Evolutionary conservation across 2,329 filamentous ascomycete species (phyloP), one percentile per base, ranked within the genome.

Genomic region (Penicillium sp.): DNA sequence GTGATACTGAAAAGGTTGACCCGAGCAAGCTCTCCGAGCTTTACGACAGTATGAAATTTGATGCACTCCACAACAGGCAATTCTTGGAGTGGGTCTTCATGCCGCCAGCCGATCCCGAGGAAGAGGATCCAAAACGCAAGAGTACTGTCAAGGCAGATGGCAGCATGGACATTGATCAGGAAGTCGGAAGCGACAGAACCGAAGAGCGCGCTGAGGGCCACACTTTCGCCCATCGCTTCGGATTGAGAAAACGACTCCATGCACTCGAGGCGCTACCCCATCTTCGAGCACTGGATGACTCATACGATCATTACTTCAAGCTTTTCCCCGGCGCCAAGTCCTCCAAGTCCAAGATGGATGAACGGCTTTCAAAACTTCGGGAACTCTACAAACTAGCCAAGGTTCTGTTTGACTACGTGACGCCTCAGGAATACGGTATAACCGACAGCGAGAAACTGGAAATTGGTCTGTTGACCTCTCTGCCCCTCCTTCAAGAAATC

Each of bases 11-110:
- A 64, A 99, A 99, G 75, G 90, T 97, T 14, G 93, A 99, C 69
- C 95, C 95, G 14, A 95, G 91, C 77, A 99, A 99, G 75, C 92
- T 99, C 54, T 96, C 90, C 4, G 93, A 99, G 73, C 80, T 99
- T 2, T 99, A 99, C 69, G 93, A 99, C 69, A 97, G 92, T 16
- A 97, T 99, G 93, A 99, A 99, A 71, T 99, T 97, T 57, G 93
- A 99, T 68, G 93, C 93, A 1, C 78, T 99, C 12, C 95, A 99
- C 72, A 99, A 99, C 66, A 84, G 93, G 2, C 89, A 90, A 55
- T 99, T 99, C 64, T 76, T 99, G 3, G 93, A 99, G 69, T 97
- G 93, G 89, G 87, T 96, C 0, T 99, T 99, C 61, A 95, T 90
- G 13, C 93, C 93, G 1, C 85, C 88, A 29, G 84, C 95, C 72